phyloP scores from a whole-genome alignment of 2,329 filamentous ascomycete genomes.

The Colletotrichum musae region DNA sequence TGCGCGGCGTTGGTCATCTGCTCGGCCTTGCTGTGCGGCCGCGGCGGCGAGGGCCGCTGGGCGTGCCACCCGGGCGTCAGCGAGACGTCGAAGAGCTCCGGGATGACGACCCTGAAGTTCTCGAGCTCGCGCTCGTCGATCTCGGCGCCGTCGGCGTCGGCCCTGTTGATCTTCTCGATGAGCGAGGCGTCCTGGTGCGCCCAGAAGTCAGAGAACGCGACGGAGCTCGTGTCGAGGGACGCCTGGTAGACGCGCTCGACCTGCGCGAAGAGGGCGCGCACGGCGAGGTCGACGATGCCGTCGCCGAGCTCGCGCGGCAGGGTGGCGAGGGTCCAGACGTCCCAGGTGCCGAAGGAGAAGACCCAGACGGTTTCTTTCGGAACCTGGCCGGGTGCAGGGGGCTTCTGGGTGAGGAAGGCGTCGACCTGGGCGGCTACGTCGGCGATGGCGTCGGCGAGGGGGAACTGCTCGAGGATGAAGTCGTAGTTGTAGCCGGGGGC shows the following conservation, averaged over 20 bases:
- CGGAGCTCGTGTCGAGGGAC: slow-evolving; percentile 56
- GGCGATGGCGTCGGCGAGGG: slow-evolving; percentile 53
- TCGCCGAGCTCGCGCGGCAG: slow-evolving; percentile 58
- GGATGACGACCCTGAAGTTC: slow-evolving; percentile 66
- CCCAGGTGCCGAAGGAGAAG: slow-evolving; percentile 69
- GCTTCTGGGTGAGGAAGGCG: slow-evolving; percentile 57
- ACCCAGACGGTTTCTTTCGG: slow-evolving; percentile 67
- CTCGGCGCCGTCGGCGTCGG: background rate
- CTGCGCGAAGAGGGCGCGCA: slow-evolving; percentile 59
- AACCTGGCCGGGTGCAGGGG: slow-evolving; percentile 47
- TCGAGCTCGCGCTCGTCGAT: slow-evolving; percentile 48
- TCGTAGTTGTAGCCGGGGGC: slow-evolving; percentile 59
- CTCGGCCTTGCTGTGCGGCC: slow-evolving; percentile 63
- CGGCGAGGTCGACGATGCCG: slow-evolving; percentile 53
- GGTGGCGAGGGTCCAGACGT: slow-evolving; percentile 66
- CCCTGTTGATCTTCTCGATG: slow-evolving; percentile 39
- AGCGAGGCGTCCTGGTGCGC: slow-evolving; percentile 45
- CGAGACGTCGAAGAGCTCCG: slow-evolving; percentile 67
- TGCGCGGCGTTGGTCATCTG: slow-evolving; percentile 69
- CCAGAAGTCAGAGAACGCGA: slow-evolving; percentile 63
- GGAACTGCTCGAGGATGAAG: slow-evolving; percentile 60
- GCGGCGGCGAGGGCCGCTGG: slow-evolving; percentile 57
- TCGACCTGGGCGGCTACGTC: slow-evolving; percentile 63
- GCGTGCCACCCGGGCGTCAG: slow-evolving; percentile 67
- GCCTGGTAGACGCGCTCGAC: slow-evolving; percentile 63